Base-by-base conservation (phyloP, 495 filamentous ascomycete species). In the Rusavskia elegans region DNA sequence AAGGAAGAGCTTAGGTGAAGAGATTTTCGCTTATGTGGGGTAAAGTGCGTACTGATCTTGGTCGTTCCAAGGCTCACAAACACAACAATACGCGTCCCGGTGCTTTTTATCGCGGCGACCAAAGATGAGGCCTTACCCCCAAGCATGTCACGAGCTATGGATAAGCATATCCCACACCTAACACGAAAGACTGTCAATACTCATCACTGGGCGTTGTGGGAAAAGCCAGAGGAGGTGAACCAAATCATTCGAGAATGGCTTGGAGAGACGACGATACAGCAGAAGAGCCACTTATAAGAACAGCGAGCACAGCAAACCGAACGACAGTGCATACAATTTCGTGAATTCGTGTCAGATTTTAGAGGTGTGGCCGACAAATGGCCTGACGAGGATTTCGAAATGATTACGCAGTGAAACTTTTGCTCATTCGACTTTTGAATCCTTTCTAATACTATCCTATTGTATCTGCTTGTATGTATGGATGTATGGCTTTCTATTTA, bases 91-190 rank as follows among this genome's bases (percentile, higher is more conserved):
- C 69, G 76, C 17, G 67, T 80, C 45, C 90, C 90, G 11, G 70
- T 79, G 10, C 71, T 96, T 55, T 83, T 89, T 59, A 73, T 98
- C 48, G 72, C 75, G 53, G 89, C 84, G 0, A 72, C 69, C n/a
- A 71, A 73, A 36, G 88, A 95, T 56, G 60, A 36, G 5, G 82
- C 81, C 35, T 65, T 95, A 50, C 81, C 79, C 35, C 80, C 85
- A 2, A 64, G 66, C 17, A 71, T 95, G 71, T 70, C 79, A 2
- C 70, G 66, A 11, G 74, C 75, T 0, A 93, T 94, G 85, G 76
- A 78, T 17, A 71, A 71, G 61, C 67, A 65, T 37, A 73, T 88
- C 39, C 74, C 79, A 2, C 73, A 77, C 30, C 55, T 89, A 55
- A 79, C 74, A 3, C 66, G 67, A 54, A 68, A 68, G 49, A 71